Evolutionary conservation across 805 yeast genomes (phyloP), one percentile per base, ranked within the genome.

Genomic region (Komagataella ulmi): DNA sequence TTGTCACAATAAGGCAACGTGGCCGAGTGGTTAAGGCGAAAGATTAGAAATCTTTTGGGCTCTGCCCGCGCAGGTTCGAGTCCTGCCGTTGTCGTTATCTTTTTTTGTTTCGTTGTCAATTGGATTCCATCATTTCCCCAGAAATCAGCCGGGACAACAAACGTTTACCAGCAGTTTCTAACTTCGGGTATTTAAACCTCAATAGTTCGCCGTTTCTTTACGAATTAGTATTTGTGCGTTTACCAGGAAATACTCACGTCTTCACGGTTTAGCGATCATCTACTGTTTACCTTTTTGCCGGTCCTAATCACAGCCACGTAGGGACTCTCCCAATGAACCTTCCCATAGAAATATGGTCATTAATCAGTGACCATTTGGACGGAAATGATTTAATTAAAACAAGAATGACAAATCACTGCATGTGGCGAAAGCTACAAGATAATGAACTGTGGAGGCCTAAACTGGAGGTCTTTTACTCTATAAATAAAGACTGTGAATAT

Each of bases 1-100:
- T 10, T 10, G 14, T 5, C 4, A 10, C 40, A 30, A 30, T 8
- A 8, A 49, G 67, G 66, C 67, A 63, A 61, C 64, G 60, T 76
- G 80, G 78, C 81, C 81, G 80, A 75, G 80, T 72, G 80, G 80
- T 75, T 75, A 76, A 75, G 80, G 81, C 78, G 80, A 74, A 74
- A 75, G 80, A 76, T 73, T 72, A 71, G 76, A 71, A 71, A 73
- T 73, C 77, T 73, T 72, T 73, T 73, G 77, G 78, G 77, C 72
- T 68, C 70, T 72, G 71, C 76, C 77, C 77, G 77, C 77, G 74
- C 76, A 73, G 77, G 77, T 77, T 79, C 84, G 81, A 79, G 66
- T 78, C 84, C 83, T 79, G 84, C 81, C 75, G 83, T 74, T 78
- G 82, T 78, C 83, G 82, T 57, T 62, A 30, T 30, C 12, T 8